phyloP scores from a whole-genome alignment of 352 stramenopile species.

The Globisporangium mamillatum region DNA sequence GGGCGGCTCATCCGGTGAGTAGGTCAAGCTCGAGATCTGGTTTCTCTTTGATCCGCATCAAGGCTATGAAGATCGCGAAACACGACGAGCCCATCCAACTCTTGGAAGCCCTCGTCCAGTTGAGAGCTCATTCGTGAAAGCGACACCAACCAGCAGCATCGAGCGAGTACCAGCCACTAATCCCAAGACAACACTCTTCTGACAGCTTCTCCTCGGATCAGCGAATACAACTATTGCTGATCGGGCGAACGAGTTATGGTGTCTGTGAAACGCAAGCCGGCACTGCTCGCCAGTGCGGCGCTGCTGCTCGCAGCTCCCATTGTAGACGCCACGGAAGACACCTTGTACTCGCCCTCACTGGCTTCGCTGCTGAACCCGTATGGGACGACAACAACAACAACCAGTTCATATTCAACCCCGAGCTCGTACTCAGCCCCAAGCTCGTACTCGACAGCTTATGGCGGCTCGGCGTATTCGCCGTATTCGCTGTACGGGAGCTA shows the following conservation, averaged over 20 bases:
- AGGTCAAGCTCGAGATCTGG: not conserved
- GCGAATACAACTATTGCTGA: too few species aligned
- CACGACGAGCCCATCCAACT: too few species aligned
- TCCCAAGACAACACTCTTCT: not conserved
- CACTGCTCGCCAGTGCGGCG: not conserved
- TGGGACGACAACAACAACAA: not conserved
- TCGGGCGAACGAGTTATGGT: conserved; percentile 4
- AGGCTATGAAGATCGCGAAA: not conserved
- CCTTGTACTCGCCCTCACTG: conserved; percentile 2
- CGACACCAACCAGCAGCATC: not conserved
- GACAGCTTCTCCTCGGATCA: not conserved
- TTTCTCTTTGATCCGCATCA: not conserved
- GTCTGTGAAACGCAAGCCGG: not conserved
- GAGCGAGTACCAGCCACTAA: not conserved
- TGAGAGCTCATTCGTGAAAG: not conserved
- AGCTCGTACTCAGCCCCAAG: too few species aligned
- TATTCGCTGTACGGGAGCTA: conserved; percentile 2
- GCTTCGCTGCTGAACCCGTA: not conserved
- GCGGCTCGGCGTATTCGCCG: not conserved
- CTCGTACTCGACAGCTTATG: not conserved
- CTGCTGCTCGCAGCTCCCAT: not conserved
- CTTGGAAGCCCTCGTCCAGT: not conserved
- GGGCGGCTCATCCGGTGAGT: not conserved
- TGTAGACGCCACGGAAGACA: not conserved
- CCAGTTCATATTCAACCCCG: not conserved